Evolutionary conservation across 768 basidiomycete species (phyloP).

Genomic region (Russula emetica): DNA sequence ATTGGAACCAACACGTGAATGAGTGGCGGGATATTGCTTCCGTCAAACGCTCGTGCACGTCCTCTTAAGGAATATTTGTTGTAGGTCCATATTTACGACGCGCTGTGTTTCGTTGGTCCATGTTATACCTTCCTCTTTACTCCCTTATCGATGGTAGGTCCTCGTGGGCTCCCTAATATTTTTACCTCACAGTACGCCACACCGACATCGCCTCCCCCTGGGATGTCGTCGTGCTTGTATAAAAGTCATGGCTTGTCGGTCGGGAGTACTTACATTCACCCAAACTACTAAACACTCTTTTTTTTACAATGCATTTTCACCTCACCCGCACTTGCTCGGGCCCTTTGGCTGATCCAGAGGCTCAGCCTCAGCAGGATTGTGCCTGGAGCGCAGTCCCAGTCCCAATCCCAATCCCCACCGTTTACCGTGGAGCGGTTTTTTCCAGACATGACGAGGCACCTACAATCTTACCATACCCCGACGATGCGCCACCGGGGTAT

Average conservation of each 20-base stretch:
- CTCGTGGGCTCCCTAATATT: neutral
- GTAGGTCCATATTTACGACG: slow-evolving; percentile 18
- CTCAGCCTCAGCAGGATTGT: slow-evolving; percentile 8
- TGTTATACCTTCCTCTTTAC: neutral
- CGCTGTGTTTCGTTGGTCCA: slow-evolving; percentile 7
- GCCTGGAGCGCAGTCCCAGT: slow-evolving; percentile 16
- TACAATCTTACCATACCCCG: too few species aligned
- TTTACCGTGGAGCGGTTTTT: neutral
- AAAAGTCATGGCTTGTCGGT: slow-evolving; percentile 9
- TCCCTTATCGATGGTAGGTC: neutral
- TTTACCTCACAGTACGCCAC: neutral
- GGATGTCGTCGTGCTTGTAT: neutral
- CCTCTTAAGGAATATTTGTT: slow-evolving; percentile 1
- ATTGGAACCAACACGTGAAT: slow-evolving; percentile 7
- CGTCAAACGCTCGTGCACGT: too few species aligned
- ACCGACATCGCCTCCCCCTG: neutral
- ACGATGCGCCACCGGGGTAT: neutral
- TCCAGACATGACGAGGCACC: neutral
- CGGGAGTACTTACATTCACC: neutral
- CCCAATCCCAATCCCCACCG: neutral
- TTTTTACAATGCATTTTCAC: neutral
- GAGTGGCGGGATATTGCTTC: slow-evolving; percentile 4
- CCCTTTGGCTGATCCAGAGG: slow-evolving; percentile 15
- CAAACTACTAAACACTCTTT: neutral
- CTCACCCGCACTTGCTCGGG: neutral